Conservation (phyloP, 148 eudicot genomes). For the Hydrangea macrophylla region DNA sequence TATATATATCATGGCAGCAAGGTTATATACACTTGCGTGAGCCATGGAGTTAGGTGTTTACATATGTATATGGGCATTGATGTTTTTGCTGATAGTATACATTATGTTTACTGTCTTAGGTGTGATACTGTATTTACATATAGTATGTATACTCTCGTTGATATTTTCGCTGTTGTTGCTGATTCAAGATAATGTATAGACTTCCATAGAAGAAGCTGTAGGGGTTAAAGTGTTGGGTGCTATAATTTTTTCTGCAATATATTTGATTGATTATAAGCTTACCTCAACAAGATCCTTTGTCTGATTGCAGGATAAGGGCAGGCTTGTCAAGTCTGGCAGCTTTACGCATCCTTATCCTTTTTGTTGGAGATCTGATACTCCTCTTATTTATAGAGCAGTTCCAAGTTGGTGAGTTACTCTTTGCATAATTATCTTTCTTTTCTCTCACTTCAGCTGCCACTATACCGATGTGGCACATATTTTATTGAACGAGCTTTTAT, state of each 20-base stretch:
- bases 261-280: background rate
- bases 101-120: too few species aligned
- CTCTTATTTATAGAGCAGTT: slow-evolving; percentile 97
- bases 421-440: background rate
- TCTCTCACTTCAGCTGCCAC: background rate
- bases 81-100: too few species aligned
- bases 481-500: background rate
- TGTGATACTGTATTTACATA: too few species aligned
- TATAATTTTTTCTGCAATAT: background rate
- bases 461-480: background rate
- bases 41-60: too few species aligned
- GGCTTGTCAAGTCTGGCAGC: slow-evolving; percentile 87
- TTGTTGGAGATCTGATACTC: slow-evolving; percentile 97
- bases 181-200: background rate
- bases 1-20: too few species aligned
- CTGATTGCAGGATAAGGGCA: slow-evolving; percentile 60
- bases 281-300: background rate
- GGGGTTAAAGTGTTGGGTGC: background rate
- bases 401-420: slow-evolving; percentile 72
- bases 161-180: background rate
- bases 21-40: too few species aligned
- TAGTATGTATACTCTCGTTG: too few species aligned
- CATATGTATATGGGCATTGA: too few species aligned
- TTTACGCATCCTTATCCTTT: slow-evolving; percentile 85
- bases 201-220: background rate